Base-by-base conservation (phyloP, 805 yeast genomes). In the Yamadazyma insecticola region DNA sequence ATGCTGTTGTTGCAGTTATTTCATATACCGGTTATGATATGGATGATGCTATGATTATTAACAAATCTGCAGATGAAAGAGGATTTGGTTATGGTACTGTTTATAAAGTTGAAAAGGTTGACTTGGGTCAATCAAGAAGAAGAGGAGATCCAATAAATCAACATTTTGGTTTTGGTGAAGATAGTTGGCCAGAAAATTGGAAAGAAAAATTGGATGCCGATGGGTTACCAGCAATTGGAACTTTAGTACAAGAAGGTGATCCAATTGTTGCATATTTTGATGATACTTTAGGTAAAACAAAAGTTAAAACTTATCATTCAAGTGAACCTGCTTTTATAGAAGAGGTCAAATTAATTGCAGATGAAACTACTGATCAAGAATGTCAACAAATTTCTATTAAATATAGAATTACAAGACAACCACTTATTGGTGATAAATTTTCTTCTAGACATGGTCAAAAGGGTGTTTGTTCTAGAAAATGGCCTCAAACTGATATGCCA, bases 1-100 rank as follows among this genome's bases (percentile, higher is more conserved):
- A 92, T 55, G 98, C 98, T 3, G 96, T 92, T 38, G 98, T 92
- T 42, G 98, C 98, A 0, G 98, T 92, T 47, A 92, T 92, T 53
- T 89, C 98, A 0, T 92, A 92, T 59, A 92, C 98, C 1, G 98
- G 98, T 48, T 92, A 92, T 55, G 98, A 92, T 84, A 92, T 92
- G 97, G 98, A 92, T 67, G 98, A 92, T 62, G 98, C 98, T 55
- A 90, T 92, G 97, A 92, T 92, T 51, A 76, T 92, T 47, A 92
- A 92, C 62, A 92, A 92, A 60, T 84, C 95, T 30, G 97, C 97
- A 0, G 95, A 89, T 50, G 98, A 92, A 64, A 76, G 98, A 59
- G 98, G 98, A 1, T 92, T 92, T 45, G 97, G 95, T 13, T 90
- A 92, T 50, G 98, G 98, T 63, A 85, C 95, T 6, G 94, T 92